phyloP scores from a whole-genome alignment of 192 early-diverging fungal genomes.

The Linnemannia hyalina region DNA sequence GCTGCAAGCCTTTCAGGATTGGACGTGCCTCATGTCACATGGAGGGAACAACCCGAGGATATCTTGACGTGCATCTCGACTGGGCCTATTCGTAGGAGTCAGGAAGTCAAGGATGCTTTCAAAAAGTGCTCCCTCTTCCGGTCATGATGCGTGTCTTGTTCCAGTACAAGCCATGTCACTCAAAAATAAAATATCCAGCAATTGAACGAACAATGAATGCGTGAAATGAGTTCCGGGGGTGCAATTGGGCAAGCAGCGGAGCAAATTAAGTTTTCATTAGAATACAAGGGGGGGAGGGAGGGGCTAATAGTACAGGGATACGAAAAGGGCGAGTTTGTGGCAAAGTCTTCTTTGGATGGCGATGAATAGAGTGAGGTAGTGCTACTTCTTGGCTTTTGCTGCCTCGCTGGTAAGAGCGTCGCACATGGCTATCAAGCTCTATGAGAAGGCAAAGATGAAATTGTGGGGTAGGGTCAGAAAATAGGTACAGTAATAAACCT shows the following conservation, averaged over 20 bases:
- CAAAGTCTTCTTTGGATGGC: not conserved
- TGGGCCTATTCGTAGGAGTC: slow-evolving; percentile 68
- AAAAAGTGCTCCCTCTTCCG: slow-evolving; percentile 60
- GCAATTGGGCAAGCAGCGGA: not conserved
- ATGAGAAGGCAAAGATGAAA: not conserved
- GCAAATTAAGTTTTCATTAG: not conserved
- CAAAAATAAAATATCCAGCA: not conserved
- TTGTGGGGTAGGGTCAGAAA: not conserved
- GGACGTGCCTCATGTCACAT: slow-evolving; percentile 71
- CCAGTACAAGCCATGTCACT: not conserved
- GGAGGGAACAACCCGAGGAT: slow-evolving; percentile 86
- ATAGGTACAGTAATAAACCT: not conserved
- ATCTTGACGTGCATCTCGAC: slow-evolving; percentile 80
- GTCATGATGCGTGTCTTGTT: not conserved
- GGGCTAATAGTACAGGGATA: not conserved
- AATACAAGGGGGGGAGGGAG: not conserved
- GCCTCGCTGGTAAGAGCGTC: slow-evolving; percentile 20
- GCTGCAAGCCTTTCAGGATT: slow-evolving; percentile 66
- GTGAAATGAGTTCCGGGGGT: not conserved
- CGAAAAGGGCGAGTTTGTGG: not conserved
- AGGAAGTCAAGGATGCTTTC: slow-evolving; percentile 61
- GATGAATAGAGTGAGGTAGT: not conserved
- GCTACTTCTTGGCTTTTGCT: not conserved
- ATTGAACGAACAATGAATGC: not conserved
- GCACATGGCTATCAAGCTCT: slow-evolving; percentile 35